Conservation (phyloP, 2,329 filamentous ascomycete genomes). For the Apiospora arundinis region DNA sequence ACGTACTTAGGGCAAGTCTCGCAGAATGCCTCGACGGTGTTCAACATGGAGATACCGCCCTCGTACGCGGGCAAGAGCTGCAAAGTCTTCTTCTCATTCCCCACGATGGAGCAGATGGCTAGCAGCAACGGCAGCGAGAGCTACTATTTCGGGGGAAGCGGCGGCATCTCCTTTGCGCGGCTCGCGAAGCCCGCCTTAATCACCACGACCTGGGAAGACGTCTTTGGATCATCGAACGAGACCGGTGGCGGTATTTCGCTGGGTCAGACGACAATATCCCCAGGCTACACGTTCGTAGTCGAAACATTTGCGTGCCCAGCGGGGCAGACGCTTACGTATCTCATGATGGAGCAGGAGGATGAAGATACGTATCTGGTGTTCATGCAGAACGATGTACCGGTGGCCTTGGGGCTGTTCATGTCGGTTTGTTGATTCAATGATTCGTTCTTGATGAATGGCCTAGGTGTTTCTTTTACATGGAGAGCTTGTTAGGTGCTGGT, state of each 20-base stretch:
- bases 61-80: constrained; percentile 63
- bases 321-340: constrained; percentile 55
- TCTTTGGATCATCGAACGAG: constrained; percentile 42
- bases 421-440: constrained; percentile 35
- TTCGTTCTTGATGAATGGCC: not conserved
- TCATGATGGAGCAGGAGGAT: constrained; percentile 51
- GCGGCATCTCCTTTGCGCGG: constrained; percentile 56
- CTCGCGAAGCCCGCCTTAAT: constrained; percentile 52
- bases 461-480: not conserved
- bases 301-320: constrained; percentile 59
- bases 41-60: constrained; percentile 71
- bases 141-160: constrained; percentile 60
- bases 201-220: constrained; percentile 59
- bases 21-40: constrained; percentile 61
- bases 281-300: constrained; percentile 61
- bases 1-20: constrained; percentile 62
- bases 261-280: constrained; percentile 50
- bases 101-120: constrained; percentile 61
- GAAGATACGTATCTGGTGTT: constrained; percentile 60
- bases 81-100: constrained; percentile 70
- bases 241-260: constrained; percentile 40
- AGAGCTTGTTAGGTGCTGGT: not conserved
- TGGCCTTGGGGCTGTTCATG: constrained; percentile 45
- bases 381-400: constrained; percentile 67
- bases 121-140: constrained; percentile 42